Base-by-base conservation (phyloP, 139 green algal genomes). In the Chlorella sp. region DNA sequence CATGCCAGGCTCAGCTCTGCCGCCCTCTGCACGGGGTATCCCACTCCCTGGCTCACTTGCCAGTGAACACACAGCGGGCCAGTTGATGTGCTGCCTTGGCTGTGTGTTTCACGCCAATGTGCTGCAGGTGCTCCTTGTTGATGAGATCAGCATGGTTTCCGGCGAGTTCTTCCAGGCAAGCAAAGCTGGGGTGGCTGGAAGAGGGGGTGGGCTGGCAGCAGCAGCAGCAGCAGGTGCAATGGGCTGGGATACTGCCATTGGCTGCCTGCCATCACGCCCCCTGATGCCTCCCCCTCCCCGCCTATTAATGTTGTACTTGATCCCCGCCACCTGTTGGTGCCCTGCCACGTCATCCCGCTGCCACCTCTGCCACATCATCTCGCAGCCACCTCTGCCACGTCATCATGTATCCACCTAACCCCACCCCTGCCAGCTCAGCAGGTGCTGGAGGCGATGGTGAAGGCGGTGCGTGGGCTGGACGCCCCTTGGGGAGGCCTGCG, bases 141-240 rank as follows among this genome's bases (percentile, higher is more conserved):
- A 97, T 36, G 95, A 97, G 89, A 89, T 94, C 34, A 93, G 81
- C 87, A 97, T 97, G 95, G 79, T 96, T 0, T 89, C 61, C 18
- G 95, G 87, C 9, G 94, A 96, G 91, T 85, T 88, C 36, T 88
- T 88, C 28, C 64, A 83, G 16, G 48, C 48, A 57, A 57, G 48
- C 48, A 5, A 5, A 57, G 48, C 48, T 57, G 48, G 48, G 48
- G 48, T 57, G 48, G 48, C 7, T 9, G 48, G 9, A 57, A 9
- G 9, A 57, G 48, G 48, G 48, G 26, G 68, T 16, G 68, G 64
- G 64, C 64, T 71, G 64, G 21, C 48, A 57, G 48, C 48, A 57
- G 48, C 48, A 57, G 48, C 48, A 57, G 48, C 48, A 57, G 48
- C 48, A 57, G 48, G 7, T 57, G 48, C 48, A 16, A 16, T 57